Evolutionary conservation across 2,329 filamentous ascomycete genomes (phyloP).

Genomic region (Gaeumannomyces sp.): DNA sequence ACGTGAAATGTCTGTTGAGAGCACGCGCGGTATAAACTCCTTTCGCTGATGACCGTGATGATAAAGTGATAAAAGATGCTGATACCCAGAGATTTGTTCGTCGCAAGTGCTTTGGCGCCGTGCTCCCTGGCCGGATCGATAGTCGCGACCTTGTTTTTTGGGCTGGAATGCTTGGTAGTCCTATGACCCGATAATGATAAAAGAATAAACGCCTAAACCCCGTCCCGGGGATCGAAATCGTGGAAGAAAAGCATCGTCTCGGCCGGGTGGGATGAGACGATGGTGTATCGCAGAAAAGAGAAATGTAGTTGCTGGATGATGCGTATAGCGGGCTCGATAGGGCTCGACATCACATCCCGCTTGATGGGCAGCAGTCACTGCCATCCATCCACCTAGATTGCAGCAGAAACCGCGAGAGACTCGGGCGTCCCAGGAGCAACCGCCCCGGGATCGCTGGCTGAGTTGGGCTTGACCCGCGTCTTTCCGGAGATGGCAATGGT

Average conservation of each 20-base stretch:
- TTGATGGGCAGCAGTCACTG: background rate
- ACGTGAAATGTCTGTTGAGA: background rate
- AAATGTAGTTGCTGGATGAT: background rate
- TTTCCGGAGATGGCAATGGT: constrained; percentile 55
- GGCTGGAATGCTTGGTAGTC: background rate
- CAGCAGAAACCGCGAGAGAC: constrained; percentile 13
- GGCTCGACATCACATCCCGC: background rate
- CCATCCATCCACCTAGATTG: background rate
- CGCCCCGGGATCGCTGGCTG: constrained; percentile 46
- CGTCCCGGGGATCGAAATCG: background rate
- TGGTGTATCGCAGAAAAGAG: background rate
- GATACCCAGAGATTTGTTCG: constrained; percentile 6
- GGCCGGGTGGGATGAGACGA: background rate
- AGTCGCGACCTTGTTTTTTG: background rate
- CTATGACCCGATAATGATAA: background rate
- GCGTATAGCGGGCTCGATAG: background rate
- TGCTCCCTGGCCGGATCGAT: background rate
- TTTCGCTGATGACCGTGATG: constrained; percentile 1
- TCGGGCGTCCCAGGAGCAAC: constrained; percentile 22
- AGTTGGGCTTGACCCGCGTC: constrained; percentile 55
- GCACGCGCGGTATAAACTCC: background rate
- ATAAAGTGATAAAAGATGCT: background rate
- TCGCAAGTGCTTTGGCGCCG: background rate
- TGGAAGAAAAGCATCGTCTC: background rate
- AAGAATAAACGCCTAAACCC: constrained; percentile 1